Evolutionary conservation across 805 yeast species (phyloP).

Genomic region (Schwanniomyces pseudopolymorphus): DNA sequence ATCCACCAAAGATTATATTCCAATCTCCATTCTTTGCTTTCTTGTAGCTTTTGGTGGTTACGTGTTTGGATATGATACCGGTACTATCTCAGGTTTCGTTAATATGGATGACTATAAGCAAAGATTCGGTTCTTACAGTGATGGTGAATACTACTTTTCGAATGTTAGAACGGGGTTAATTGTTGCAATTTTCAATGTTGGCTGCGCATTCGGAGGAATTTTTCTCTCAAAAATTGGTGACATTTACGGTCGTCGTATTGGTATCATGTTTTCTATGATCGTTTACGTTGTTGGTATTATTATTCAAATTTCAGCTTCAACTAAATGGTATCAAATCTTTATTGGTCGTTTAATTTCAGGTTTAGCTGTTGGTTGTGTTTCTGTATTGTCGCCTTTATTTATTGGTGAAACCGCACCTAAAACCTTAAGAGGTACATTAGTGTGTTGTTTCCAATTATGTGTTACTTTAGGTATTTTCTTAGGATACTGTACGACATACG

Average conservation of each 20-base stretch:
- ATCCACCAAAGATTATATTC: slow-evolving; percentile 25
- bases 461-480: slow-evolving; percentile 69
- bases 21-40: slow-evolving; percentile 43
- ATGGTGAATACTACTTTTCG: slow-evolving; percentile 42
- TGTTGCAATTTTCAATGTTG: slow-evolving; percentile 60
- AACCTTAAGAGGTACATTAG: slow-evolving; percentile 67
- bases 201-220: slow-evolving; percentile 72
- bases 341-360: slow-evolving; percentile 69
- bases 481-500: slow-evolving; percentile 66
- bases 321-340: slow-evolving; percentile 61
- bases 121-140: slow-evolving; percentile 49
- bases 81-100: slow-evolving; percentile 72
- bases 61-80: slow-evolving; percentile 77
- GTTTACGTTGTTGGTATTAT: slow-evolving; percentile 61
- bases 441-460: slow-evolving; percentile 67
- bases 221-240: slow-evolving; percentile 59
- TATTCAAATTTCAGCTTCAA: slow-evolving; percentile 55
- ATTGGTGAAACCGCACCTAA: slow-evolving; percentile 72
- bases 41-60: slow-evolving; percentile 74
- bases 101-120: slow-evolving; percentile 54
- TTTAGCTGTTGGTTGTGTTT: slow-evolving; percentile 71
- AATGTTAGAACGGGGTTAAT: slow-evolving; percentile 51
- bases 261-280: slow-evolving; percentile 51
- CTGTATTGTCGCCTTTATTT: slow-evolving; percentile 66
- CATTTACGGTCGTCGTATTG: slow-evolving; percentile 56